phyloP scores from a whole-genome alignment of 345 rosid species.

The Eucalyptus erythrocorys region DNA sequence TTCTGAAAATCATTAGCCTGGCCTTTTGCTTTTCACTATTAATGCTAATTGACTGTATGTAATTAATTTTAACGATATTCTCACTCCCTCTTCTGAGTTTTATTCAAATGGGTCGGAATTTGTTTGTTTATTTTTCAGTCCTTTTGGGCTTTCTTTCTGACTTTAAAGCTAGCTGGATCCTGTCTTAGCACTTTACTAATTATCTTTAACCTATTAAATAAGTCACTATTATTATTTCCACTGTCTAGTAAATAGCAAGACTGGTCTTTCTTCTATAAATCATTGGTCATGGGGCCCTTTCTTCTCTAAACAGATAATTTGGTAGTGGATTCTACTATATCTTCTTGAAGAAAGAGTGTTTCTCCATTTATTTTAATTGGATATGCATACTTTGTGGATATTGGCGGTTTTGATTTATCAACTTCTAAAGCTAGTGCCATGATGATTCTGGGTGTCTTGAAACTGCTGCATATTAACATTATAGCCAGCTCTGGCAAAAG shows the following conservation, averaged over 20 bases:
- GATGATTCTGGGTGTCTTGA: not conserved
- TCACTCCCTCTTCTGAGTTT: not conserved
- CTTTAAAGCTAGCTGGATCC: not conserved
- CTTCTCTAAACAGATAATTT: not conserved
- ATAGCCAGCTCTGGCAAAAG: not conserved
- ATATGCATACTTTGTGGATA: not conserved
- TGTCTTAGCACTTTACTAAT: not conserved
- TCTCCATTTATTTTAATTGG: not conserved
- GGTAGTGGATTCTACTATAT: not conserved
- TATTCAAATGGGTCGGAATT: not conserved
- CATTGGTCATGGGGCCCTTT: not conserved
- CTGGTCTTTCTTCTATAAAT: not conserved
- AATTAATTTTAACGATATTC: not conserved
- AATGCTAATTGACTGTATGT: not conserved
- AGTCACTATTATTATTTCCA: not conserved
- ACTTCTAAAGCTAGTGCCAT: not conserved
- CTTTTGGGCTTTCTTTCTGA: not conserved
- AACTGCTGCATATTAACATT: not conserved
- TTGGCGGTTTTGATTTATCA: not conserved
- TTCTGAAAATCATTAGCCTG: not conserved
- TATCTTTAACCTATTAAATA: not conserved
- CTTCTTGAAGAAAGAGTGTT: not conserved
- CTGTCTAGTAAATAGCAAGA: not conserved
- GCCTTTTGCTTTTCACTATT: not conserved
- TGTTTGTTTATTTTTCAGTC: not conserved